Evolutionary conservation across 1,284 basidiomycete species (phyloP).

Genomic region (Ganoderma lucidum): DNA sequence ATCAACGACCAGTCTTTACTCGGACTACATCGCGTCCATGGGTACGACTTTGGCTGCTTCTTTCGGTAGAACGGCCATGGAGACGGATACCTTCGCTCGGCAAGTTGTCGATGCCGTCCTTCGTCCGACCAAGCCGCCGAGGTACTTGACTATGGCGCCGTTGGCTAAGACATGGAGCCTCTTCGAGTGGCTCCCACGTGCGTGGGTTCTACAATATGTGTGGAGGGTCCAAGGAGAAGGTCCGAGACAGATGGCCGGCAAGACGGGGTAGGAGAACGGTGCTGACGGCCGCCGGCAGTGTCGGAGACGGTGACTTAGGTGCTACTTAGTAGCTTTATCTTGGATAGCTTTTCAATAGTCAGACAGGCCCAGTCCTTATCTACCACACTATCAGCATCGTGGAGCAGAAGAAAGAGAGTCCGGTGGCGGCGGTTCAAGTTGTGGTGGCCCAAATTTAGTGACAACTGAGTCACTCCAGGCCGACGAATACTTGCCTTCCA

Average conservation of each 20-base stretch:
- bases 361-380: too few relatives aligned
- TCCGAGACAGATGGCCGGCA: background rate
- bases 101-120: conserved; percentile 55
- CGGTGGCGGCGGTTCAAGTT: too few relatives aligned
- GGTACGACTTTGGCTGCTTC: background rate
- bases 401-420: too few relatives aligned
- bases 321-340: background rate
- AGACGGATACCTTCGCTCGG: conserved; percentile 55
- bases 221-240: conserved; percentile 9
- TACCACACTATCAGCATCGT: too few relatives aligned
- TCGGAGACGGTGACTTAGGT: background rate
- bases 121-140: conserved; percentile 33
- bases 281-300: background rate
- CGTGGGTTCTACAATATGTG: conserved; percentile 6
- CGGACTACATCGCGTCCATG: background rate
- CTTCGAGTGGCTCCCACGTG: conserved; percentile 11
- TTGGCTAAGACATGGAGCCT: background rate
- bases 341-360: too few relatives aligned
- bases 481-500: too few relatives aligned
- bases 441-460: too few relatives aligned
- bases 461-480: too few relatives aligned
- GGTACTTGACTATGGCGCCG: conserved; percentile 20
- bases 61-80: background rate
- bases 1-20: conserved; percentile 36
- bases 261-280: background rate